These are phyloP conservation scores for Umbelopsis ramanniana DNA, from an alignment of 192 early-diverging fungal genomes.

Conservation along the genomic window DNA sequence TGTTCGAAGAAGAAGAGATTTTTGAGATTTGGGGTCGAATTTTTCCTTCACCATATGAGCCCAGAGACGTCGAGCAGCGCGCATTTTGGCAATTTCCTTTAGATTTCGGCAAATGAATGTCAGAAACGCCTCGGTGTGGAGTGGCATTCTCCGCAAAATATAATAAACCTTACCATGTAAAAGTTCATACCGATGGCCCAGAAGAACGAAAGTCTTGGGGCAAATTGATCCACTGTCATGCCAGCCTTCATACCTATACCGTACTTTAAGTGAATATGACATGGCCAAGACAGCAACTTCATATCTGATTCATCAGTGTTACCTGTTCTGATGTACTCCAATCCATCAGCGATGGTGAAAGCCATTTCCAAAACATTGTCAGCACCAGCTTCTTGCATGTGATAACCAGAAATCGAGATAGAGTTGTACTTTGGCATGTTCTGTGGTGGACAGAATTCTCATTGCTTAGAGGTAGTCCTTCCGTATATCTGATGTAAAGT, in stretches of 20 bases:
- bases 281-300: background rate
- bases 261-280: conserved; percentile 29
- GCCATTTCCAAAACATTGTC: conserved; percentile 88
- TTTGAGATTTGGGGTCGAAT: conserved; percentile 79
- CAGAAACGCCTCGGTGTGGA: background rate
- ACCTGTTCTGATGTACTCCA: conserved; percentile 80
- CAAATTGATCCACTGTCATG: conserved; percentile 89
- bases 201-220: conserved; percentile 90
- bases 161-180: conserved; percentile 66
- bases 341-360: conserved; percentile 90
- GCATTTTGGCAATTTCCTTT: conserved; percentile 87
- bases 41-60: conserved; percentile 79
- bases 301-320: background rate
- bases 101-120: background rate
- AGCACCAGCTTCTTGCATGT: conserved; percentile 92
- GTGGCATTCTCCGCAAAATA: background rate
- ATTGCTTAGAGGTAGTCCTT: background rate
- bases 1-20: conserved; percentile 82
- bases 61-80: conserved; percentile 87
- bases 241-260: conserved; percentile 69
- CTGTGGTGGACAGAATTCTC: conserved; percentile 30
- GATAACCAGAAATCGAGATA: conserved; percentile 94
- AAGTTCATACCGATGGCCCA: conserved; percentile 95
- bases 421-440: conserved; percentile 96
- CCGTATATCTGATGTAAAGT: background rate